These are phyloP conservation scores for Wallacemonas rigidus DNA, from an alignment of 208 protist genomes.

Conservation along the genomic window DNA sequence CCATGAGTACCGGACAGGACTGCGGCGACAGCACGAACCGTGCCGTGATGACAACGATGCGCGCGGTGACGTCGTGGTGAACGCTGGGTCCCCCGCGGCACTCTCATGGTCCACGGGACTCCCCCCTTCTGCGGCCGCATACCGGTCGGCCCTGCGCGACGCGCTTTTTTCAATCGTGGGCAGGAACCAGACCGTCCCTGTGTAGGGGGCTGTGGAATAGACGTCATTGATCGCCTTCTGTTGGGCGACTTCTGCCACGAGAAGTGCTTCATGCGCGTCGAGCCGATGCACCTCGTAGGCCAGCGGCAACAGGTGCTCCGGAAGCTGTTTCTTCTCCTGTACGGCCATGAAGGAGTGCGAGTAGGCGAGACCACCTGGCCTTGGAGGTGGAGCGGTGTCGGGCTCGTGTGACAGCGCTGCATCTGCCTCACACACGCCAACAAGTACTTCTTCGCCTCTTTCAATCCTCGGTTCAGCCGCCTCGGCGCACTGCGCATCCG, in stretches of 20 bases:
- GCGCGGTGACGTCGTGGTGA: background rate
- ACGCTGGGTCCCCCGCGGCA: no score
- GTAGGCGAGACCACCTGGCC: conserved; percentile 18
- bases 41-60: background rate
- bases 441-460: background rate
- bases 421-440: background rate
- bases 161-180: conserved; percentile 49
- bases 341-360: conserved; percentile 35
- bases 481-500: conserved; percentile 10
- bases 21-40: conserved; percentile 17
- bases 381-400: background rate
- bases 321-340: conserved; percentile 34
- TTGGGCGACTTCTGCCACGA: conserved; percentile 53
- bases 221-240: conserved; percentile 58
- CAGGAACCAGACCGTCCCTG: conserved; percentile 76
- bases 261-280: conserved; percentile 34
- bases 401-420: background rate
- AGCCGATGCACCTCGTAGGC: conserved; percentile 54
- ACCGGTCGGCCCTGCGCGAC: no score
- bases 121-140: no score
- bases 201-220: conserved; percentile 78
- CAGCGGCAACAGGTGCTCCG: conserved; percentile 52
- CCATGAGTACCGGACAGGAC: conserved; percentile 43
- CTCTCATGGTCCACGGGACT: no score
- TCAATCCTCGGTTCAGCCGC: background rate